Evolutionary conservation across 1,139 yeast species (phyloP).

Genomic region (Yamadazyma taylorii): DNA sequence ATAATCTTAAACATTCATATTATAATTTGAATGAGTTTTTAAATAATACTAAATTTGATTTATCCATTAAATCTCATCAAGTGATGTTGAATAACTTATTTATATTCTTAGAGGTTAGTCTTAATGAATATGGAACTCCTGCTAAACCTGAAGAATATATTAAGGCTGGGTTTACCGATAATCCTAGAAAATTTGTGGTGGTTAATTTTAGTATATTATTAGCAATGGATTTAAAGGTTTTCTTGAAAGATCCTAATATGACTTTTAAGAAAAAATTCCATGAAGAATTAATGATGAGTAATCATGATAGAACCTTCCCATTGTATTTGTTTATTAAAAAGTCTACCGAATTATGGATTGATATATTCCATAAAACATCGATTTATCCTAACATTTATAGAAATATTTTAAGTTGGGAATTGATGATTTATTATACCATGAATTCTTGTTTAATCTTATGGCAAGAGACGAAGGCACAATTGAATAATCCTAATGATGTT

Average conservation of each 20-base stretch:
- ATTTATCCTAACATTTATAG: constrained; percentile 41
- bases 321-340: constrained; percentile 36
- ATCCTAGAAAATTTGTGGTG: constrained; percentile 43
- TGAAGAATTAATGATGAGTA: constrained; percentile 56
- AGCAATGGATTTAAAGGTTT: constrained; percentile 52
- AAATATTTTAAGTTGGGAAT: constrained; percentile 54
- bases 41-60: constrained; percentile 36
- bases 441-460: constrained; percentile 61
- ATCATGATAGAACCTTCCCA: constrained; percentile 46
- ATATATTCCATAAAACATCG: constrained; percentile 34
- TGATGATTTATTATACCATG: constrained; percentile 57
- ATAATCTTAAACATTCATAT: constrained; percentile 36
- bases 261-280: constrained; percentile 58
- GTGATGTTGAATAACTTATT: constrained; percentile 44
- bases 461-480: constrained; percentile 64
- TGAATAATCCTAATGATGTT: constrained; percentile 45
- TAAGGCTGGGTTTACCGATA: constrained; percentile 48
- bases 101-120: constrained; percentile 39
- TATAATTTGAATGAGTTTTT: constrained; percentile 41
- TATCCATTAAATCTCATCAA: constrained; percentile 42
- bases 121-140: constrained; percentile 46
- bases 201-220: constrained; percentile 42
- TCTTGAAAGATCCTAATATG: constrained; percentile 55
- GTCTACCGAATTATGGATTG: constrained; percentile 40
- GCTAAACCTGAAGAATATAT: constrained; percentile 48